These are phyloP conservation scores for Dioscorea zingiberensis DNA, from an alignment of 106 monocot species.

Conservation along the genomic window DNA sequence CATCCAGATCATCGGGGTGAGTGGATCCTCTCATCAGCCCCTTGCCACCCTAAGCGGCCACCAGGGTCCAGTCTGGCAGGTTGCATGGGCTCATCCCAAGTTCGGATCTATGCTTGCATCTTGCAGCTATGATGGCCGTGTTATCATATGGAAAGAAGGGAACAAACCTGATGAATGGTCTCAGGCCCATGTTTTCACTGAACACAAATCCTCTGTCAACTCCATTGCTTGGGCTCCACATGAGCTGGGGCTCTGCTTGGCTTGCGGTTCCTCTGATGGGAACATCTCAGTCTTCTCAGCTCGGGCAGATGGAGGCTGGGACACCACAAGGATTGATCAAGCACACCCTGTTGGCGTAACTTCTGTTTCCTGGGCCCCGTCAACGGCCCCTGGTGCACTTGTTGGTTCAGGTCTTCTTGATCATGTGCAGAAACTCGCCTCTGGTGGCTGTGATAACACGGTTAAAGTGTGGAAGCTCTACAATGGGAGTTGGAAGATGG, in stretches of 20 bases:
- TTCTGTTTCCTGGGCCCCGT: constrained; percentile 14
- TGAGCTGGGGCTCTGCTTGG: constrained; percentile 8
- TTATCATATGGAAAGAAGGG: constrained; percentile 33
- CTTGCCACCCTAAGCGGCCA: constrained; percentile 25
- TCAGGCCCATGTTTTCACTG: constrained; percentile 13
- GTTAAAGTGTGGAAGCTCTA: constrained; percentile 14
- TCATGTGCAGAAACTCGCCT: constrained; percentile 7
- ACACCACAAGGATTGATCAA: constrained; percentile 18
- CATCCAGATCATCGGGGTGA: constrained; percentile 22
- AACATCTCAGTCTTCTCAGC: constrained; percentile 11
- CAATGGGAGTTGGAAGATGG: constrained; percentile 16
- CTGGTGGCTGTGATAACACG: constrained; percentile 11
- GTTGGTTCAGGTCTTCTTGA: constrained; percentile 13
- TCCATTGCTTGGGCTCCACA: constrained; percentile 12
- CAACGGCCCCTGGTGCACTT: constrained; percentile 8
- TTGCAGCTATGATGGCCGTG: constrained; percentile 14
- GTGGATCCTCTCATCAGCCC: constrained; percentile 19
- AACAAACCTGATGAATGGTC: constrained; percentile 25
- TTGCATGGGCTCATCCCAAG: constrained; percentile 27
- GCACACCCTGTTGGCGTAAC: constrained; percentile 19
- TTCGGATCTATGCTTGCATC: constrained; percentile 29
- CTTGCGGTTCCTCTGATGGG: constrained; percentile 8
- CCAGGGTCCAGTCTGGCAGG: constrained; percentile 32
- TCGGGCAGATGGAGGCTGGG: constrained; percentile 13
- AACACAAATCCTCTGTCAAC: constrained; percentile 13